Evolutionary conservation across 257 asterid species (phyloP).

Genomic region (Ilex asprella): DNA sequence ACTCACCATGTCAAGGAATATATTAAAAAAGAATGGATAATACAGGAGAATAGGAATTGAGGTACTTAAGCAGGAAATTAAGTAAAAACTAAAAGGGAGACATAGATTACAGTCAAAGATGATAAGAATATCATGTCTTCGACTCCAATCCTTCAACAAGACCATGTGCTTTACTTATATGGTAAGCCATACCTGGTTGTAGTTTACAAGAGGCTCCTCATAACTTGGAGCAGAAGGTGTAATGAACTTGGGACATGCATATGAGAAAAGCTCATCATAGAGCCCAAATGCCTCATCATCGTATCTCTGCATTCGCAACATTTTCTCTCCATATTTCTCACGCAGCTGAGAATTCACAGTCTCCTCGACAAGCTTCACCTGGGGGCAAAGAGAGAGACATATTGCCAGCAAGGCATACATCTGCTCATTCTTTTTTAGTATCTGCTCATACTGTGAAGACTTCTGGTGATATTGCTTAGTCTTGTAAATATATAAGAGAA

Average conservation of each 20-base stretch:
- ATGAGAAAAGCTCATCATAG: slow-evolving; percentile 95
- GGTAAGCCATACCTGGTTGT: slow-evolving; percentile 68
- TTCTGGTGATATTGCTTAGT: slow-evolving; percentile 93
- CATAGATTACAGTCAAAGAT: no score
- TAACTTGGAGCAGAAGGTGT: slow-evolving; percentile 94
- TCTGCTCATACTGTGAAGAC: slow-evolving; percentile 92
- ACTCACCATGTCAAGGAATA: no score
- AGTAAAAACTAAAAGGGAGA: no score
- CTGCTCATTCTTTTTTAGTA: slow-evolving; percentile 95
- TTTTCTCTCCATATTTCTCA: slow-evolving; percentile 90
- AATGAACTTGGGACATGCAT: slow-evolving; percentile 97
- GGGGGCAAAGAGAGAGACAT: slow-evolving; percentile 86
- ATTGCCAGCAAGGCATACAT: slow-evolving; percentile 97
- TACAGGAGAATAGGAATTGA: no score
- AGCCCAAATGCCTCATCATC: slow-evolving; percentile 83
- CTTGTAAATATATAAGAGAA: slow-evolving; percentile 78
- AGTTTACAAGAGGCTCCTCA: slow-evolving; percentile 94
- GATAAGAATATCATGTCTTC: no score
- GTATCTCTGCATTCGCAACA: slow-evolving; percentile 80
- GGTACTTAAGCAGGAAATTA: no score
- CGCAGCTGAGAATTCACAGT: slow-evolving; percentile 74
- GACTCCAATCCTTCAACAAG: not conserved
- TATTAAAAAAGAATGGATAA: no score
- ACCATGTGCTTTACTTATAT: not conserved
- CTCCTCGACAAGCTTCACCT: slow-evolving; percentile 83